A percentile compares a stretch with the other conserved stretches of the same genome.
Evolutionary conservation across 2,329 filamentous ascomycete species (phyloP).

Genomic region (Monosporascus cannonballus): DNA sequence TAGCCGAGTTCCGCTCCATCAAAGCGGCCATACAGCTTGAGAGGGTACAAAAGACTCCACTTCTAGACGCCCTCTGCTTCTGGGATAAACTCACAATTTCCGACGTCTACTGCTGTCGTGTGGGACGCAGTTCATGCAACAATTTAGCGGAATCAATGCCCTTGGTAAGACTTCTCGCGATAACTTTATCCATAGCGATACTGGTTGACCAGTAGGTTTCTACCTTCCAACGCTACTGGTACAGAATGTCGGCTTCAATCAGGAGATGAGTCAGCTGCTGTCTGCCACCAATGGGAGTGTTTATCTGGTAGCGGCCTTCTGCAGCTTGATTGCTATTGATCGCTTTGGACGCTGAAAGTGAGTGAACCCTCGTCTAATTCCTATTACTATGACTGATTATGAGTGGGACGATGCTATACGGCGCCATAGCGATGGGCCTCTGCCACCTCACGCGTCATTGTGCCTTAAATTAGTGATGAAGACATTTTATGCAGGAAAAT

Average conservation of each 20-base stretch:
- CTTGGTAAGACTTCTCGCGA: conserved; percentile 13
- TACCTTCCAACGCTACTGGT: conserved; percentile 51
- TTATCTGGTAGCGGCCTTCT: conserved; percentile 30
- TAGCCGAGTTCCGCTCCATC: conserved; percentile 30
- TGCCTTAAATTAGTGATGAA: conserved; percentile 25
- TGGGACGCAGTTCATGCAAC: conserved; percentile 43
- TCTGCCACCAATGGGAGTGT: conserved; percentile 44
- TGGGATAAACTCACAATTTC: conserved; percentile 31
- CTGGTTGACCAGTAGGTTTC: conserved; percentile 22
- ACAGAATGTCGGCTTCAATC: conserved; percentile 45
- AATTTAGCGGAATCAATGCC: conserved; percentile 38
- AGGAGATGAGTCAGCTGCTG: conserved; percentile 46
- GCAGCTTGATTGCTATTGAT: conserved; percentile 34
- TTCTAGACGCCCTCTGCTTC: conserved; percentile 28
- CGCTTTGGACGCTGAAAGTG: conserved; percentile 33
- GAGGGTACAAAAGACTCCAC: conserved; percentile 25
- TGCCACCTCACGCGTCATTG: conserved; percentile 31
- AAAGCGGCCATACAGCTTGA: conserved; percentile 29
- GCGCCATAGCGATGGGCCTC: conserved; percentile 26
- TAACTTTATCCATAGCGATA: conserved; percentile 13
- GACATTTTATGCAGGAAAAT: conserved; percentile 21
- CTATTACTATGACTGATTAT: neutral
- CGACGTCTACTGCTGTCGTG: conserved; percentile 31
- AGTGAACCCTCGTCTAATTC: neutral
- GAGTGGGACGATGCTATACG: conserved; percentile 32